Conservation (phyloP, 2,329 filamentous ascomycete species). For the Phialocephala sp. region DNA sequence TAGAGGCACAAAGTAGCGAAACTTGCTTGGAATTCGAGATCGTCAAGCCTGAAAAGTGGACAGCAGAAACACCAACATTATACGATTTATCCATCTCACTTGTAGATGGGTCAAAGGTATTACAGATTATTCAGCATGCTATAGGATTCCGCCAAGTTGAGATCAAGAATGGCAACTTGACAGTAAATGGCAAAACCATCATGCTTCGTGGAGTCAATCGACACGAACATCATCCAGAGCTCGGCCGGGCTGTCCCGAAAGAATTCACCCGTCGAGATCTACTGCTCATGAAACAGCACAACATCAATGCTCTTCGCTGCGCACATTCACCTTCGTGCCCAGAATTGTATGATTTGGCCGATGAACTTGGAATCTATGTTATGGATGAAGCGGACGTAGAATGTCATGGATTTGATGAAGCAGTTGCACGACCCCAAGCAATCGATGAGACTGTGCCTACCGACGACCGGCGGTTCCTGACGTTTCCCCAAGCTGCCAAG, state of each 20-base stretch:
- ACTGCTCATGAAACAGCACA: constrained; percentile 60
- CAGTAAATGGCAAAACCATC: constrained; percentile 67
- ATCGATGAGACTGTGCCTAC: constrained; percentile 63
- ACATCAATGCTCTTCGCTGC: constrained; percentile 72
- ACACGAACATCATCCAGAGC: constrained; percentile 71
- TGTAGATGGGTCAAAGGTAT: constrained; percentile 42
- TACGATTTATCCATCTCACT: constrained; percentile 59
- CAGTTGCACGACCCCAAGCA: constrained; percentile 53
- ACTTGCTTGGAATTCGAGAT: constrained; percentile 42
- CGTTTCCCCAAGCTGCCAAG: constrained; percentile 58
- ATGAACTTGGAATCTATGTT: constrained; percentile 70
- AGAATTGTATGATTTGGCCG: constrained; percentile 62
- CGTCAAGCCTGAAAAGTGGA: constrained; percentile 66
- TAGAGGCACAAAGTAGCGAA: constrained; percentile 1
- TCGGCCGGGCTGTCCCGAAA: constrained; percentile 58
- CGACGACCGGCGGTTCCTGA: constrained; percentile 63
- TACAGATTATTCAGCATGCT: constrained; percentile 50
- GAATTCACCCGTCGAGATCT: constrained; percentile 58
- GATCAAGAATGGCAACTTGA: constrained; percentile 62
- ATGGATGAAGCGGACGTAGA: constrained; percentile 59
- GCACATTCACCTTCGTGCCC: constrained; percentile 72
- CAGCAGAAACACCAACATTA: constrained; percentile 68
- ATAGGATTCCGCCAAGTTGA: constrained; percentile 70
- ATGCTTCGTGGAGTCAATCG: constrained; percentile 69
- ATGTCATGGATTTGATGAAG: constrained; percentile 55